Conservation (phyloP, 1,139 yeast genomes). For the Entelexis paramagnoliae region DNA sequence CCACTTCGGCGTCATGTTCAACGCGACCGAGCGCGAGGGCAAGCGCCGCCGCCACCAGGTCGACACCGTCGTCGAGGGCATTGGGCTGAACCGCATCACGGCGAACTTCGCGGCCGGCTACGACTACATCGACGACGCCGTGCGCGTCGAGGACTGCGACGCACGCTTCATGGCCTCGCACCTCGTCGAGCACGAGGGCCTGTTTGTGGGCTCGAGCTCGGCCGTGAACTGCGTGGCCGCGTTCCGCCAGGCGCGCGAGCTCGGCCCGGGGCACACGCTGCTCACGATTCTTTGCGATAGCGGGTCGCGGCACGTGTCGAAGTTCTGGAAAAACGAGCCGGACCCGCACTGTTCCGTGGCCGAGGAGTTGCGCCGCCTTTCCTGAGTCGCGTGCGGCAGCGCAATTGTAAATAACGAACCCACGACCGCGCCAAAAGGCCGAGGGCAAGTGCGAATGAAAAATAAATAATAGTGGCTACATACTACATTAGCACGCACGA, state of each 20-base stretch:
- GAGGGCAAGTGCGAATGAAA: no score
- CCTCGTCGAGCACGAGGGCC: constrained; percentile 71
- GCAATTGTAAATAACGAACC: no score
- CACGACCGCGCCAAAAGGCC: no score
- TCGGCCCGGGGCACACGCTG: constrained; percentile 55
- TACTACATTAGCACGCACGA: no score
- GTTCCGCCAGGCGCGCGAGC: constrained; percentile 47
- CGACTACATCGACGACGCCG: constrained; percentile 58
- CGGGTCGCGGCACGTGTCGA: constrained; percentile 79
- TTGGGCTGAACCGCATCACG: constrained; percentile 81
- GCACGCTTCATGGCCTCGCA: constrained; percentile 83
- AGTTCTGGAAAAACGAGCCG: constrained; percentile 46
- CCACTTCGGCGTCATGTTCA: constrained; percentile 89
- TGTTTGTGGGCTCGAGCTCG: constrained; percentile 83
- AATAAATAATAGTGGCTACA: no score
- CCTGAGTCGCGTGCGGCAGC: no score
- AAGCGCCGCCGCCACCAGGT: constrained; percentile 92
- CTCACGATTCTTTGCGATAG: constrained; percentile 92
- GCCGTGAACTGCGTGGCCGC: constrained; percentile 94
- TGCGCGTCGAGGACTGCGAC: constrained; percentile 66
- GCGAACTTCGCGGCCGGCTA: constrained; percentile 61
- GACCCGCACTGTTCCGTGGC: constrained; percentile 10
- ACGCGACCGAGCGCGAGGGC: constrained; percentile 70
- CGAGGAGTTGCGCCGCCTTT: constrained; percentile 2
- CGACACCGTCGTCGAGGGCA: constrained; percentile 88